Evolutionary conservation across 169 alveolate species (phyloP).

Genomic region (Cryptosporidium muris): DNA sequence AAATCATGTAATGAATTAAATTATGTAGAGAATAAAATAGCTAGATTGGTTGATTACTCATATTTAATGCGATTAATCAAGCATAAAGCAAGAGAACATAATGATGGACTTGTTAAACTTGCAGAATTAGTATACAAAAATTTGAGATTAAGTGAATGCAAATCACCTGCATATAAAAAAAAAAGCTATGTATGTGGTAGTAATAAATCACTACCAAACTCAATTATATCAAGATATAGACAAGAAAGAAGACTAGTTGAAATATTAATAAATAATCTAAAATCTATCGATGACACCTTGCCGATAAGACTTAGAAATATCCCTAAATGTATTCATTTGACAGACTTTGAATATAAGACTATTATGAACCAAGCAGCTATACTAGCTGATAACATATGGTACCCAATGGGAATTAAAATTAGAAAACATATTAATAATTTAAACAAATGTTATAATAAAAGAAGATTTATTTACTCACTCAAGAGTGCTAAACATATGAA

Average conservation of each 20-base stretch:
- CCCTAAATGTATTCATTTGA: conserved; percentile 19
- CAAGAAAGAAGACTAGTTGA: conserved; percentile 3
- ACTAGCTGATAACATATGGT: conserved; percentile 7
- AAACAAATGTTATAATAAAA: neutral
- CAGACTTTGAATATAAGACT: conserved; percentile 7
- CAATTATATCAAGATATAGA: neutral
- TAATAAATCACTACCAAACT: neutral
- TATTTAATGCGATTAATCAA: conserved; percentile 32
- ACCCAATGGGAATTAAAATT: conserved; percentile 4
- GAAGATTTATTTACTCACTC: too few species aligned
- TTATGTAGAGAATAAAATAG: conserved; percentile 11
- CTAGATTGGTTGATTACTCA: conserved; percentile 30
- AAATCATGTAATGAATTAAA: conserved; percentile 9
- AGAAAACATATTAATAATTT: neutral
- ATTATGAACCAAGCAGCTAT: conserved; percentile 3
- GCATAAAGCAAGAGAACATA: conserved; percentile 21
- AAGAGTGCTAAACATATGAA: too few species aligned
- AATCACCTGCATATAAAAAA: conserved; percentile 7
- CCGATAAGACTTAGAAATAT: conserved; percentile 4
- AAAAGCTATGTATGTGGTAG: neutral
- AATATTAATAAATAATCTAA: neutral
- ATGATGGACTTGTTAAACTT: conserved; percentile 15
- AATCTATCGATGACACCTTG: conserved; percentile 31
- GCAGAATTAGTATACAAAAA: conserved; percentile 1
- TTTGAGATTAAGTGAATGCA: conserved; percentile 10